These are phyloP conservation scores for Spizellomyces sp. DNA, from an alignment of 192 early-diverging fungal genomes.

Conservation along the genomic window DNA sequence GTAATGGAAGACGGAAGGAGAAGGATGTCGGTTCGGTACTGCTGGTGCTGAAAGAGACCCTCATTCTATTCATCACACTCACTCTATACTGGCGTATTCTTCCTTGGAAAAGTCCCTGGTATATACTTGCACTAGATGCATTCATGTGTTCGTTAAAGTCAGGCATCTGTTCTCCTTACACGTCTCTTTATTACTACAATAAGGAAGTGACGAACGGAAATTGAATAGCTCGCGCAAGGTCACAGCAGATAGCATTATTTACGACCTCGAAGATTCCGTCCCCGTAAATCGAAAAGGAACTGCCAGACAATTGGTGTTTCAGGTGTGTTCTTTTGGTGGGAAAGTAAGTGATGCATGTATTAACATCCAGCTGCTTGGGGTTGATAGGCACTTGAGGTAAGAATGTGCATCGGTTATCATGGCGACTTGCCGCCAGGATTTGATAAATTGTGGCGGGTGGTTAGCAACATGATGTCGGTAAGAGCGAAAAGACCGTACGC, in stretches of 20 bases:
- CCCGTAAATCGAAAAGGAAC: constrained; percentile 75
- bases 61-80: background rate
- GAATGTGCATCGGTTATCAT: no score
- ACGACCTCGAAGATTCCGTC: constrained; percentile 94
- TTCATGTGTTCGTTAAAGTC: no score
- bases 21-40: background rate
- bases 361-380: no score
- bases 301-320: constrained; percentile 71
- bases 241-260: constrained; percentile 80
- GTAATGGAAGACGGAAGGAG: constrained; percentile 20
- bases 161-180: no score
- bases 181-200: background rate
- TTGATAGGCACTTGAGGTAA: constrained; percentile 36
- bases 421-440: no score
- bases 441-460: no score
- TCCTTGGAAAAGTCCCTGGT: background rate
- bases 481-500: constrained; percentile 81
- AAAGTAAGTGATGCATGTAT: constrained; percentile 21
- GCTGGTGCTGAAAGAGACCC: background rate
- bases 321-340: constrained; percentile 58
- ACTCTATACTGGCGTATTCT: background rate
- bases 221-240: constrained; percentile 72
- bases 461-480: constrained; percentile 64
- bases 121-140: no score
- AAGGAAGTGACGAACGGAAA: constrained; percentile 83